A percentile compares a stretch with the other conserved stretches of the same genome.
These are phyloP conservation scores for Kwoniella pini DNA, from an alignment of 768 basidiomycete genomes.

Conservation along the genomic window DNA sequence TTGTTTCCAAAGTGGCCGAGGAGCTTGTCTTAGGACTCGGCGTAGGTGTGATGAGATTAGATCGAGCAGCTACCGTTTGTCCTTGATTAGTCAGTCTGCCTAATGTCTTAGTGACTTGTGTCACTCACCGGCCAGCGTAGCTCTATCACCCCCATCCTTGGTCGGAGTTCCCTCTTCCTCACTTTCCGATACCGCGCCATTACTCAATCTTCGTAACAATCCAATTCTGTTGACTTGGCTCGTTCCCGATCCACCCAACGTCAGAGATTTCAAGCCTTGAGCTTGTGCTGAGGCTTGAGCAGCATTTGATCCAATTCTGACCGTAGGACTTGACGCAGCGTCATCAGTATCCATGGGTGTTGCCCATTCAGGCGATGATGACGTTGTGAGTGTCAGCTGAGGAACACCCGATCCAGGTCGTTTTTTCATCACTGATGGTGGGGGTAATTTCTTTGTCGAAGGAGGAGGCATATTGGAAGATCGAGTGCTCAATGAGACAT, in stretches of 20 bases:
- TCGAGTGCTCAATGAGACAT: constrained; percentile 4
- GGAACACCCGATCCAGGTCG: constrained; percentile 18
- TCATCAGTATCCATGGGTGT: constrained; percentile 31
- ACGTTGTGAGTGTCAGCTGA: constrained; percentile 36
- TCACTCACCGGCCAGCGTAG: constrained; percentile 31
- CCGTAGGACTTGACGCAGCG: constrained; percentile 42
- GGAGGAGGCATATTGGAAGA: constrained; percentile 16
- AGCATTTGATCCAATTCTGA: constrained; percentile 21
- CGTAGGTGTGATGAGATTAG: constrained; percentile 20
- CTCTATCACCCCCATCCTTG: constrained; percentile 37
- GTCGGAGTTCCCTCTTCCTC: constrained; percentile 53
- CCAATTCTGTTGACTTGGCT: constrained; percentile 29
- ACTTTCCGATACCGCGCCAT: constrained; percentile 38
- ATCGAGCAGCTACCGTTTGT: constrained; percentile 6
- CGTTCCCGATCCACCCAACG: constrained; percentile 8
- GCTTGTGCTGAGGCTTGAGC: constrained; percentile 13
- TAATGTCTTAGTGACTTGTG: background rate
- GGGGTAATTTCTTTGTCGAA: constrained; percentile 14
- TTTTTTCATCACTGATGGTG: constrained; percentile 20
- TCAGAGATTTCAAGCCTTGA: constrained; percentile 11
- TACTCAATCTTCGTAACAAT: constrained; percentile 37
- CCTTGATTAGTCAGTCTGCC: background rate
- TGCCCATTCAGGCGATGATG: constrained; percentile 27
- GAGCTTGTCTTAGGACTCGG: constrained; percentile 17
- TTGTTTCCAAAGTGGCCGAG: background rate